These are phyloP conservation scores for Lachancea lanzarotensis DNA, from an alignment of 805 yeast species.

Conservation along the genomic window DNA sequence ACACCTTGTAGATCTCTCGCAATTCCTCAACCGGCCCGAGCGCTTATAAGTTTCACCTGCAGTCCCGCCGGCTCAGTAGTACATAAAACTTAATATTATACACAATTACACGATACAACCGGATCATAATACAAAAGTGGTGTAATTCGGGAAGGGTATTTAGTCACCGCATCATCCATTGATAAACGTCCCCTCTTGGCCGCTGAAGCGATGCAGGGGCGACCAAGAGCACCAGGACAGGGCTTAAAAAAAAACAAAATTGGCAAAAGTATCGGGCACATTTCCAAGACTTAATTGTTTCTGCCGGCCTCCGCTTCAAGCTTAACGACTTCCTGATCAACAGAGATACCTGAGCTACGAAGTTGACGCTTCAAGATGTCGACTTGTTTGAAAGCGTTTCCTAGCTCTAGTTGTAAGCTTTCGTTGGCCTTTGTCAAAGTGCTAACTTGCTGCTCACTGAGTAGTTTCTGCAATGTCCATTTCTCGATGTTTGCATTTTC, in stretches of 20 bases:
- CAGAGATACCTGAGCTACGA: slow-evolving; percentile 12
- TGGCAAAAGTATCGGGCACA: neutral
- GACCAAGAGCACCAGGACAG: too few relatives aligned
- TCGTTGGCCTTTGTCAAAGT: slow-evolving; percentile 83
- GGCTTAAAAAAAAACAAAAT: too few relatives aligned
- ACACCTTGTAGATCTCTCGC: too few relatives aligned
- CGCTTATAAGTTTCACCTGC: too few relatives aligned
- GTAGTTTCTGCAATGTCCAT: slow-evolving; percentile 88
- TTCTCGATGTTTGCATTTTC: slow-evolving; percentile 87
- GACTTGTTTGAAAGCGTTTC: slow-evolving; percentile 85
- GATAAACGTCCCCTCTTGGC: neutral
- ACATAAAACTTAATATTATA: too few relatives aligned
- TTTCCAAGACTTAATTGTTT: neutral
- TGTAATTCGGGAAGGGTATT: too few relatives aligned
- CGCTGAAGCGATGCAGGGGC: neutral
- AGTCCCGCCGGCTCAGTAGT: too few relatives aligned
- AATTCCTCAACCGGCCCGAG: too few relatives aligned
- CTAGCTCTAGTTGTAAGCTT: slow-evolving; percentile 79
- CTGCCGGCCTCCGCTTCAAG: slow-evolving; percentile 7
- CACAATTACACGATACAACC: too few relatives aligned
- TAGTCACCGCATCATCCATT: too few relatives aligned
- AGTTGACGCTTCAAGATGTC: slow-evolving; percentile 68
- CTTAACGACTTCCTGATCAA: slow-evolving; percentile 7
- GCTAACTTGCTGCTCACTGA: slow-evolving; percentile 84
- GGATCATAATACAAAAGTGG: too few relatives aligned